Evolutionary conservation across 805 yeast species (phyloP), one percentile per base, ranked within the genome.

Genomic region (Schwanniomyces yamadae): DNA sequence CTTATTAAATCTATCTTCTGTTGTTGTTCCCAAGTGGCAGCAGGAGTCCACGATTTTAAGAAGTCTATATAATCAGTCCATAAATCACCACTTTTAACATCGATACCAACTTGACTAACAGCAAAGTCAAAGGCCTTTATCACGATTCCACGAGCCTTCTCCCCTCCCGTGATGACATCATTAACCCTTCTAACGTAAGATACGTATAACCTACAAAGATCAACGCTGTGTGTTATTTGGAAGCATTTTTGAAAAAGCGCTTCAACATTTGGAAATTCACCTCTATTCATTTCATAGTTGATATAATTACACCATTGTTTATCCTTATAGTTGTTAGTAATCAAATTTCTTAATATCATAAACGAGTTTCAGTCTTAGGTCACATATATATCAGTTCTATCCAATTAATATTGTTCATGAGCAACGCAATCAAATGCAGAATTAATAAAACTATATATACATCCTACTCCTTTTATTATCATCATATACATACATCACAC

Each of bases 41-140:
- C 71, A 3, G 95, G 90, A 32, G 78, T 79, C 91, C 93, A 85
- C 22, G 75, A 66, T 45, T 79, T 81, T 42, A 89, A 71, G 50
- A 88, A 89, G 7, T 74, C 80, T n/a, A 93, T 55, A 54, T 87
- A 93, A 48, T 85, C 93, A 31, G 72, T 69, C 96, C 96, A 91
- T 27, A 93, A 61, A 2, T 68, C 67, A 21, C 84, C 82, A 13
- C 90, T 75, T 23, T 75, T 69, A 4, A 83, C 75, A 55, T 93
- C 98, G 21, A 78, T 61, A 0, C 96, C 96, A 33, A 90, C 86
- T 41, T 80, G 76, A 19, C 73, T 78, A 13, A 85, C 66, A 1
- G 95, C 95, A 54, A 84, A 77, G 42, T 89, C 95, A 55, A 81
- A 91, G 0, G 96, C 95, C 53, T 80, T 83, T 12, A 82, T 69